phyloP scores from a whole-genome alignment of 495 filamentous ascomycete species.

The Xylaria palmicola region DNA sequence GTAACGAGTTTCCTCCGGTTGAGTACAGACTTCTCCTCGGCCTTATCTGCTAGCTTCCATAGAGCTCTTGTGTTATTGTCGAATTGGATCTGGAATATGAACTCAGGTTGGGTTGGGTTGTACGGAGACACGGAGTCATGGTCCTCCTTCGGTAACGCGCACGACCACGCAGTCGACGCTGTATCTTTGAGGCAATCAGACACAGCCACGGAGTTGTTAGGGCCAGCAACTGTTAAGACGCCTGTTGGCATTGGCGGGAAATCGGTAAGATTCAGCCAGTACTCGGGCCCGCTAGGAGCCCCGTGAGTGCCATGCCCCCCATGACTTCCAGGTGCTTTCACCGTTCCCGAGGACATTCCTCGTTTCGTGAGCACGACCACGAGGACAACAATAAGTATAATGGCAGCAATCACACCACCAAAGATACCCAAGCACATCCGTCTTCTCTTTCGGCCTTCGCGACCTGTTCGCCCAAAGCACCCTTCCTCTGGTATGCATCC shows the following conservation, averaged over 20 bases:
- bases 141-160: conserved; percentile 72
- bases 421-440: conserved; percentile 59
- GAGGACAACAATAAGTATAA: conserved; percentile 59
- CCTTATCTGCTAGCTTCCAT: conserved; percentile 40
- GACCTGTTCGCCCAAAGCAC: conserved; percentile 60
- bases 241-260: conserved; percentile 86
- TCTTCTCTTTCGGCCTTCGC: conserved; percentile 62
- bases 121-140: conserved; percentile 61
- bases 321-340: no score
- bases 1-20: conserved; percentile 13
- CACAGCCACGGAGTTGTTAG: conserved; percentile 55
- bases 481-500: conserved; percentile 58
- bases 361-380: conserved; percentile 55
- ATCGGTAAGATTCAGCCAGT: conserved; percentile 68
- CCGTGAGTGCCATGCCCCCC: conserved; percentile 9
- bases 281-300: conserved; percentile 23
- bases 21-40: neutral
- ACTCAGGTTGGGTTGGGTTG: conserved; percentile 65
- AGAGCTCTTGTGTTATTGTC: conserved; percentile 62
- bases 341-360: conserved; percentile 5
- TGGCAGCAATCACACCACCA: conserved; percentile 53
- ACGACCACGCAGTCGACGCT: conserved; percentile 76
- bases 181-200: conserved; percentile 59
- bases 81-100: conserved; percentile 76
- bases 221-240: conserved; percentile 68